phyloP scores from a whole-genome alignment of 1,284 basidiomycete genomes.

The Ceratobasidium sp. region DNA sequence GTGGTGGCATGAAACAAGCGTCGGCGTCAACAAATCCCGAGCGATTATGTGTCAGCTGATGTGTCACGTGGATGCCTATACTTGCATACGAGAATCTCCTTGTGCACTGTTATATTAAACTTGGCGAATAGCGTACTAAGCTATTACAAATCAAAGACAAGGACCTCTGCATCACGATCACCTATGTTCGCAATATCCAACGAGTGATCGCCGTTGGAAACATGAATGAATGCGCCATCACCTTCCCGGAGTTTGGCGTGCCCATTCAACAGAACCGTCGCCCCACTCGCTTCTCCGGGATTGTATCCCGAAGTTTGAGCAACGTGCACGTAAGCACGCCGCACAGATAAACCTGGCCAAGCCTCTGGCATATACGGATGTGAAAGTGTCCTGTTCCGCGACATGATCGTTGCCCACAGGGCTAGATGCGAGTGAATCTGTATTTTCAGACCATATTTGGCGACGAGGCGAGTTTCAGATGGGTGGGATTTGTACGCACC shows the following conservation, averaged over 20 bases:
- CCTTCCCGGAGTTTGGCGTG: conserved; percentile 37
- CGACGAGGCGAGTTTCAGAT: not conserved
- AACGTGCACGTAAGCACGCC: not conserved
- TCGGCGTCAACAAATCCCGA: not conserved
- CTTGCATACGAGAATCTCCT: no score
- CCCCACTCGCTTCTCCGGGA: not conserved
- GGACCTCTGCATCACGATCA: conserved; percentile 30
- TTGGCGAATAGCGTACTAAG: no score
- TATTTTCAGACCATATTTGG: not conserved
- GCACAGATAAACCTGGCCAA: conserved; percentile 48
- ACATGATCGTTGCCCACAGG: conserved; percentile 73
- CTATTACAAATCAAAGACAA: conserved; percentile 38
- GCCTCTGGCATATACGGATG: conserved; percentile 49
- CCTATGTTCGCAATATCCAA: conserved; percentile 37
- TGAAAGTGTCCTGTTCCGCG: conserved; percentile 59
- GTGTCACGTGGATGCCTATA: not conserved
- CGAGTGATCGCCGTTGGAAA: conserved; percentile 12
- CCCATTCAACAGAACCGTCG: conserved; percentile 10
- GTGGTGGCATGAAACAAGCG: not conserved
- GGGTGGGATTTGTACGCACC: conserved; percentile 43
- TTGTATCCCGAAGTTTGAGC: not conserved
- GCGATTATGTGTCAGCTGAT: not conserved
- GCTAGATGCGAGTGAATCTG: conserved; percentile 61
- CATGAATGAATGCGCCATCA: conserved; percentile 34
- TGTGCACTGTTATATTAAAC: no score